Evolutionary conservation across 345 rosid genomes (phyloP).

Genomic region (Euphorbia pulcherrima): DNA sequence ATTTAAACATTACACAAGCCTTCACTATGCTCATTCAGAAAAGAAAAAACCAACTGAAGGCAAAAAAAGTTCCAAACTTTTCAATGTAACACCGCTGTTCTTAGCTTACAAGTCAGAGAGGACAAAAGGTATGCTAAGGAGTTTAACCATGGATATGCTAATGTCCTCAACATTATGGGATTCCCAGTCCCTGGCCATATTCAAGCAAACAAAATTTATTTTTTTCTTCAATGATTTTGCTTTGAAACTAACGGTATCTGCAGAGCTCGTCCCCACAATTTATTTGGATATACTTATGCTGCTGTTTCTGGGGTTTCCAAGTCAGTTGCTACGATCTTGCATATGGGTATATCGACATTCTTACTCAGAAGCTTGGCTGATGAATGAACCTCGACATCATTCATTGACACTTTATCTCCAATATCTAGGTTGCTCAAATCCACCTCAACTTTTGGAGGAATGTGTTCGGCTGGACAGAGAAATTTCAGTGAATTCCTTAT

Average conservation of each 20-base stretch:
- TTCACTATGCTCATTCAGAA: background rate
- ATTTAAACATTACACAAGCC: background rate
- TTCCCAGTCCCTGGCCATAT: constrained; percentile 4
- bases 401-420: constrained; percentile 57
- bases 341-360: constrained; percentile 63
- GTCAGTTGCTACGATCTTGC: constrained; percentile 58
- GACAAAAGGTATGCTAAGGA: constrained; percentile 13
- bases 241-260: background rate
- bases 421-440: constrained; percentile 80
- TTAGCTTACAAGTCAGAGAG: background rate
- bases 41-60: background rate
- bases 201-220: constrained; percentile 7
- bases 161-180: background rate
- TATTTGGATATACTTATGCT: constrained; percentile 3
- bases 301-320: constrained; percentile 37
- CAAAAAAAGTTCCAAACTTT: background rate
- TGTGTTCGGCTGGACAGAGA: constrained; percentile 63
- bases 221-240: constrained; percentile 13
- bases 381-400: constrained; percentile 59
- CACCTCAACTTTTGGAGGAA: constrained; percentile 78
- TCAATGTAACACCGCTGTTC: background rate
- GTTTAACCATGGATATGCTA: background rate
- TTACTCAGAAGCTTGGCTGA: constrained; percentile 73
- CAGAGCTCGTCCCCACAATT: background rate
- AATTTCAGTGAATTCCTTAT: constrained; percentile 51